Evolutionary conservation across 148 eudicot genomes (phyloP), one percentile per base, ranked within the genome.

Genomic region (Heliosperma pusillum): DNA sequence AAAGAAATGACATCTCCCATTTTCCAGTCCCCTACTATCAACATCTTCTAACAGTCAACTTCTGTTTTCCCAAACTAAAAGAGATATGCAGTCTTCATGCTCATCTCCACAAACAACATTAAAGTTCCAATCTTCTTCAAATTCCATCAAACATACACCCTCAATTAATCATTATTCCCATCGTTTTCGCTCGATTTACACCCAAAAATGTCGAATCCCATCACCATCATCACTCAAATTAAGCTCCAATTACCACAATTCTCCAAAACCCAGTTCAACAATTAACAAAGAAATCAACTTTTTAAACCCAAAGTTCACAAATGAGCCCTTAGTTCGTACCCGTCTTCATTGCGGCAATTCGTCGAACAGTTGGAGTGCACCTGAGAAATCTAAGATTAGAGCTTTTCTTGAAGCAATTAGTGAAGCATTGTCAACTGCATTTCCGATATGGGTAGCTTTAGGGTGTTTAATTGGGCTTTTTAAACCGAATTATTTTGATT

Each of bases 381-480:
- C 11, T 15, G 17, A 68, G 25, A 71, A 67, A 42, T 66, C 80
- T 42, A 13, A 71, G 36, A 16, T 72, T 12, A 82, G 84, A 74
- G 70, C 76, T 64, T 81, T 80, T 78, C 17, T 92, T 55, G 89
- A 87, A 55, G 76, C 70, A 8, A 45, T 83, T 3, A 78, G 92
- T 7, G 95, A 92, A 52, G 87, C 71, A 12, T 26, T 92, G 5
- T 92, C 97, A 3, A 87, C 91, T 8, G 92, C 88, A 17, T 92
- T 92, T 81, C 95, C 97, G 1, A 25, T 92, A 77, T 92, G 97
- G 97, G 94, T 89, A 9, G 94, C 95, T 36, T 66, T 87, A 53
- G 94, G 97, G 13, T 90, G 95, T 82, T 84, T 90, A 58, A 19
- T 84, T 61, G 97, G 95, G 20, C 84, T 90, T n/a, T 12, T 81